Evolutionary conservation across 345 rosid species (phyloP).

Genomic region (Erucastrum elatum): DNA sequence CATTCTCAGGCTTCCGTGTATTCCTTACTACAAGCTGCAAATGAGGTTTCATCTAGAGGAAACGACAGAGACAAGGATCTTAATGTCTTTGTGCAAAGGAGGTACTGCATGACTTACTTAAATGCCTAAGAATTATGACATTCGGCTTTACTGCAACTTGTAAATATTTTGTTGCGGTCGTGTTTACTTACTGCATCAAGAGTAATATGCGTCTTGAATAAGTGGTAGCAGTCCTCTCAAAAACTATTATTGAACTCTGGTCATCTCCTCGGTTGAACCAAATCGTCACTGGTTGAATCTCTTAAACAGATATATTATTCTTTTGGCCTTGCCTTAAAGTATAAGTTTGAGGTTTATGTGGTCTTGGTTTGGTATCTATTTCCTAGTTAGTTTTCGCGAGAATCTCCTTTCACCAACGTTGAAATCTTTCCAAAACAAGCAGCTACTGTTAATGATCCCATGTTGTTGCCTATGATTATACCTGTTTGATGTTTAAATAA

Average conservation of each 20-base stretch:
- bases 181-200: neutral
- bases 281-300: no score
- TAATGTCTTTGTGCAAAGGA: constrained; percentile 77
- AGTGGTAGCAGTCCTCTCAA: neutral
- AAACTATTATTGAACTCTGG: no score
- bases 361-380: constrained; percentile 5
- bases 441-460: neutral
- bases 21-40: constrained; percentile 5
- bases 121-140: neutral
- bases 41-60: constrained; percentile 80
- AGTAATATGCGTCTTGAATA: neutral
- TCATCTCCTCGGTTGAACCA: no score
- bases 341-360: neutral
- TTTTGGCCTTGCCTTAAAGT: neutral
- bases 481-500: constrained; percentile 6
- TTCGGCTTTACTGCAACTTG: constrained; percentile 27
- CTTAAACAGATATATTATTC: no score
- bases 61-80: constrained; percentile 72
- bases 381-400: neutral
- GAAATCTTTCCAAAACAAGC: neutral
- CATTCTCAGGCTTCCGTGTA: neutral
- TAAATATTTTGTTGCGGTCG: neutral
- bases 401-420: constrained; percentile 8
- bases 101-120: constrained; percentile 49
- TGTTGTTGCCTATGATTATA: constrained; percentile 3